Conservation (phyloP, 768 basidiomycete genomes). For the Cystoderma amianthinum region DNA sequence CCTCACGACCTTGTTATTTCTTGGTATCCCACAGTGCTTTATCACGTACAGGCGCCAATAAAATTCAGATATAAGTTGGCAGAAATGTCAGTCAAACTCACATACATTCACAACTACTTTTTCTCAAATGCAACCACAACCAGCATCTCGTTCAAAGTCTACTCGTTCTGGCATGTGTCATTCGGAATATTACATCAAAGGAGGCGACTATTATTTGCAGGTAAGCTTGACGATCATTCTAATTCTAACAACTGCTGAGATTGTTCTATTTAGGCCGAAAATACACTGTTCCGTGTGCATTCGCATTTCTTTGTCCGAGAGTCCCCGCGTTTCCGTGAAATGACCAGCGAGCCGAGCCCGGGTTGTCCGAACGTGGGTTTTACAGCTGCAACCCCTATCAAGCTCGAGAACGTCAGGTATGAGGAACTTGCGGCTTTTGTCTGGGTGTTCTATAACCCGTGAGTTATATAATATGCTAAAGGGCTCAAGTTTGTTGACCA, state of each 20-base stretch:
- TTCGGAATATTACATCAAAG: slow-evolving; percentile 40
- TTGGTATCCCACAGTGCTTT: too few relatives aligned
- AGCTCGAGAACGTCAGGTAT: background rate
- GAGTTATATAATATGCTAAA: slow-evolving; percentile 11
- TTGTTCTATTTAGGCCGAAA: slow-evolving; percentile 37
- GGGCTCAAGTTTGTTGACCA: background rate
- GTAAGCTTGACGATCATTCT: slow-evolving; percentile 22
- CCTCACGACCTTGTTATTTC: too few relatives aligned
- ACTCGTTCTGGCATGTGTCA: slow-evolving; percentile 20
- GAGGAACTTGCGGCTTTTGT: slow-evolving; percentile 27
- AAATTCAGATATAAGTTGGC: too few relatives aligned
- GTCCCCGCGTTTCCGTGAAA: slow-evolving; percentile 36
- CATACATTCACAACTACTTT: too few relatives aligned
- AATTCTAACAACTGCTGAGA: background rate
- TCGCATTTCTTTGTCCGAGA: slow-evolving; percentile 61
- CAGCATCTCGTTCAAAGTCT: background rate
- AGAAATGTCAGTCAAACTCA: too few relatives aligned
- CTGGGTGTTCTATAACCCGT: slow-evolving; percentile 55
- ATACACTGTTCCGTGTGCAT: slow-evolving; percentile 50
- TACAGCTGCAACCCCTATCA: too few relatives aligned
- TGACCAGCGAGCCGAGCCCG: slow-evolving; percentile 14
- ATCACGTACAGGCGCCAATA: too few relatives aligned
- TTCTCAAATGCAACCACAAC: too few relatives aligned
- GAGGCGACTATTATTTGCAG: slow-evolving; percentile 47
- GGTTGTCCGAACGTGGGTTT: background rate